Evolutionary conservation across 441 rosid species (phyloP), one percentile per base, ranked within the genome.

Genomic region (Erodium texanum): DNA sequence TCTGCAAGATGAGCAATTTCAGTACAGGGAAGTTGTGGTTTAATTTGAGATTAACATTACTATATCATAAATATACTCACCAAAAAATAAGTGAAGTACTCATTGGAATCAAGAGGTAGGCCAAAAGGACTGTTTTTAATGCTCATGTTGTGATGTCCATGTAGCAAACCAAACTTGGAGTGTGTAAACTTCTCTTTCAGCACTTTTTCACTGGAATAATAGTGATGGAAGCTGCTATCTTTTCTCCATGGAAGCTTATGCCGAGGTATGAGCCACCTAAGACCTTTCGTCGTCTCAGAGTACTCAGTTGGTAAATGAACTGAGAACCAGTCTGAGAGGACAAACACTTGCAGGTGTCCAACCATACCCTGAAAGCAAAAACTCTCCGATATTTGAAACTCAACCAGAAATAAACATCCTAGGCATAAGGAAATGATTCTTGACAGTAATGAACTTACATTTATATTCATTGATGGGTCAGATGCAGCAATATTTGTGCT

Each of bases 281-380:
- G 79, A 32, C 89, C 89, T 75, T 74, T 74, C 36, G 75, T 76
- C 58, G 86, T 85, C 80, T 85, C 89, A 12, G 89, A 85, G 74
- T 81, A 85, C 66, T 85, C 85, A 32, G 79, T 68, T 8, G 85
- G 83, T 63, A 75, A 83, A 70, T 81, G 75, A 41, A 66, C 70
- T 38, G 77, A 68, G 73, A 85, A 16, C 89, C 86, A 82, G 67
- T 80, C 82, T 9, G 84, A 83, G 67, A 85, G 81, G 32, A 80
- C 84, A 83, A 85, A 83, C 69, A 83, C 83, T 79, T 85, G 89
- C 43, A 85, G 79, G 68, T 85, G 89, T 63, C 89, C 89, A 50
- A 81, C 69, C 81, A 85, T 70, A 73, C 86, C 89, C 89, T 85
- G 71, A 9, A 22, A 77, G 63, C 16, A n/a, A 76, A 14, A 10